These are phyloP conservation scores for Bauhinia variegata DNA, from an alignment of 306 rosid species.

Conservation along the genomic window DNA sequence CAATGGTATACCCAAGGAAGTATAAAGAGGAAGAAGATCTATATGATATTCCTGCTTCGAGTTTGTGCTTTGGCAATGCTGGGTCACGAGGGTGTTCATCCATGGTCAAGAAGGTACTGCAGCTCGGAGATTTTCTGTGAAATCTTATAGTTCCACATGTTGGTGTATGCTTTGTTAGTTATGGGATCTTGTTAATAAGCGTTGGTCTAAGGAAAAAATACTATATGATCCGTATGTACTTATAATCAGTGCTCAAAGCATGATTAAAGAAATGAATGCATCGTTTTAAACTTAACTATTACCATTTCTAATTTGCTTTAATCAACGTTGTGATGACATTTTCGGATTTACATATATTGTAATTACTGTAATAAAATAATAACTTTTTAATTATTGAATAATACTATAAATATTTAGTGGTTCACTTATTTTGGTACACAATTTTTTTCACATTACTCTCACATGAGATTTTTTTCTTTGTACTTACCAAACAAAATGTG, in stretches of 20 bases:
- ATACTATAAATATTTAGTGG: too few relatives aligned
- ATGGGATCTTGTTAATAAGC: slow-evolving; percentile 8
- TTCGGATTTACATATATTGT: too few relatives aligned
- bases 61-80: slow-evolving; percentile 29
- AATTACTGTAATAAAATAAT: too few relatives aligned
- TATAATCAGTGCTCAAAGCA: not conserved
- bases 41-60: slow-evolving; percentile 36
- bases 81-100: slow-evolving; percentile 49
- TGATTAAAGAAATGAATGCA: slow-evolving; percentile 21
- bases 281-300: slow-evolving; percentile 1
- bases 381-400: too few relatives aligned
- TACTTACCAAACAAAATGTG: not conserved
- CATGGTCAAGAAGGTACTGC: slow-evolving; percentile 60
- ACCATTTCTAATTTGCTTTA: too few relatives aligned
- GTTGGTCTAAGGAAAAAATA: slow-evolving; percentile 25
- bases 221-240: too few relatives aligned
- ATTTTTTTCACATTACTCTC: too few relatives aligned
- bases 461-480: not conserved
- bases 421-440: too few relatives aligned
- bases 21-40: slow-evolving; percentile 33
- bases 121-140: slow-evolving; percentile 47
- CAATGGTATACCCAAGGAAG: slow-evolving; percentile 31
- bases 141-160: not conserved
- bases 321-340: too few relatives aligned
- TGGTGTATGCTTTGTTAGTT: not conserved